These are phyloP conservation scores for Diaporthe sp. DNA, from an alignment of 2,329 filamentous ascomycete species.

Conservation along the genomic window DNA sequence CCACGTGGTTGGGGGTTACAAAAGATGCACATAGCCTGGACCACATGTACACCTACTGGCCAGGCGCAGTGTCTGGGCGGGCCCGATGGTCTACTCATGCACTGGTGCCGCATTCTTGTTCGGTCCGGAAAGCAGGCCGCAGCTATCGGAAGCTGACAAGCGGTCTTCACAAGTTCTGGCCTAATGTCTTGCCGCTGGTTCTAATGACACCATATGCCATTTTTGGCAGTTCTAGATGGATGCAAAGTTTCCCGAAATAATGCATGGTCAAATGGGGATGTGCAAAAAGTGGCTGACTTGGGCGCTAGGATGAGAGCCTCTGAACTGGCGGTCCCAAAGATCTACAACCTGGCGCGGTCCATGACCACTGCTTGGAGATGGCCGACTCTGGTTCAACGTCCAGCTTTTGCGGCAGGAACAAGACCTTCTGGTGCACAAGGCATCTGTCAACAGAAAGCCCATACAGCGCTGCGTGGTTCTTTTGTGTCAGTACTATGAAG, in stretches of 20 bases:
- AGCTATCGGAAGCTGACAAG: constrained; percentile 1
- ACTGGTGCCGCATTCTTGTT: constrained; percentile 8
- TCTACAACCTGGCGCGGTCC: neutral
- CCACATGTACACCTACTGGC: constrained; percentile 6
- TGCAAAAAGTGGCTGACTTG: neutral
- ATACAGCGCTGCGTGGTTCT: constrained; percentile 4
- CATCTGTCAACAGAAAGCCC: neutral
- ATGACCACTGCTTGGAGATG: neutral
- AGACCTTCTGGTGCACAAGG: neutral
- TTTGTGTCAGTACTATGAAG: neutral
- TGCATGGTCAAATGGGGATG: neutral
- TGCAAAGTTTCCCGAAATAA: constrained; percentile 7
- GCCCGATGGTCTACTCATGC: neutral
- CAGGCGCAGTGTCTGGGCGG: neutral
- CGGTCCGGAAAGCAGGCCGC: constrained; percentile 12
- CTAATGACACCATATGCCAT: neutral
- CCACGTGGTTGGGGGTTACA: constrained; percentile 38
- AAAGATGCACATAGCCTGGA: neutral
- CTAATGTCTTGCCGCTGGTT: neutral
- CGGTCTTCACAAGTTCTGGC: neutral
- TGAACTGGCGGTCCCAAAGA: neutral
- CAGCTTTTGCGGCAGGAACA: neutral
- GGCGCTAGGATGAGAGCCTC: neutral
- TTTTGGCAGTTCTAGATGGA: neutral
- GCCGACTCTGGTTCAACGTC: neutral